Evolutionary conservation across 352 stramenopile genomes (phyloP).

Genomic region (Phytophthora pini): DNA sequence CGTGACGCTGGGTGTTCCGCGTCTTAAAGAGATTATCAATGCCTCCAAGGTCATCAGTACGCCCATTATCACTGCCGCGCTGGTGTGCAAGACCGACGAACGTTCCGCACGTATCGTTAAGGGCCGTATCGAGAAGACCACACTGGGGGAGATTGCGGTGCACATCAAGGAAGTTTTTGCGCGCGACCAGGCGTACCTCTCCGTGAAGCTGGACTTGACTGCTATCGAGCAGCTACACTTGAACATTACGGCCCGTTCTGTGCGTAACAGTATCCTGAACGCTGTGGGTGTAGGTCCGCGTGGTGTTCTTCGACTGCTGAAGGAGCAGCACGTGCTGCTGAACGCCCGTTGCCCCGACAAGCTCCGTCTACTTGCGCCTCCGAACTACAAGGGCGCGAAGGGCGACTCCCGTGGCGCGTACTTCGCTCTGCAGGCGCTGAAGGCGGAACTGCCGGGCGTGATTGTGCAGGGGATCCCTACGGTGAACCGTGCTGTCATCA

Average conservation of each 20-base stretch:
- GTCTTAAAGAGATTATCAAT: constrained; percentile 98
- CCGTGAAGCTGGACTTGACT: constrained; percentile 97
- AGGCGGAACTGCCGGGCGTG: constrained; percentile 94
- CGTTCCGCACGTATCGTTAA: constrained; percentile 98
- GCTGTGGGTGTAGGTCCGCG: constrained; percentile 73
- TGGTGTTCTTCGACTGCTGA: constrained; percentile 74
- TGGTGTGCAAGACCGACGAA: constrained; percentile 97
- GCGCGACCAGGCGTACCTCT: constrained; percentile 94
- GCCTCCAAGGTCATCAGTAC: constrained; percentile 98
- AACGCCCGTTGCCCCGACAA: constrained; percentile 87
- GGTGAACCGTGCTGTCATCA: constrained; percentile 98
- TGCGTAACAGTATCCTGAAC: constrained; percentile 93
- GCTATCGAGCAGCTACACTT: constrained; percentile 97
- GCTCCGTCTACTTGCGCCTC: constrained; percentile 78
- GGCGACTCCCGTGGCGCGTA: constrained; percentile 84
- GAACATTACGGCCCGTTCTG: constrained; percentile 93
- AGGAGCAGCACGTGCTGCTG: constrained; percentile 87
- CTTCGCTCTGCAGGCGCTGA: constrained; percentile 96
- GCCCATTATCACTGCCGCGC: constrained; percentile 98
- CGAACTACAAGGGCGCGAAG: constrained; percentile 89
- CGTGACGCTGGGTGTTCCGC: constrained; percentile 99
- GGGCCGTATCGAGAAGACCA: constrained; percentile 99
- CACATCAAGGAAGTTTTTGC: constrained; percentile 99
- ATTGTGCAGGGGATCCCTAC: constrained; percentile 99
- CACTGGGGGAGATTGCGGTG: constrained; percentile 94